These are phyloP conservation scores for Arxiozyma heterogenica DNA, from an alignment of 1,139 yeast species.

Conservation along the genomic window DNA sequence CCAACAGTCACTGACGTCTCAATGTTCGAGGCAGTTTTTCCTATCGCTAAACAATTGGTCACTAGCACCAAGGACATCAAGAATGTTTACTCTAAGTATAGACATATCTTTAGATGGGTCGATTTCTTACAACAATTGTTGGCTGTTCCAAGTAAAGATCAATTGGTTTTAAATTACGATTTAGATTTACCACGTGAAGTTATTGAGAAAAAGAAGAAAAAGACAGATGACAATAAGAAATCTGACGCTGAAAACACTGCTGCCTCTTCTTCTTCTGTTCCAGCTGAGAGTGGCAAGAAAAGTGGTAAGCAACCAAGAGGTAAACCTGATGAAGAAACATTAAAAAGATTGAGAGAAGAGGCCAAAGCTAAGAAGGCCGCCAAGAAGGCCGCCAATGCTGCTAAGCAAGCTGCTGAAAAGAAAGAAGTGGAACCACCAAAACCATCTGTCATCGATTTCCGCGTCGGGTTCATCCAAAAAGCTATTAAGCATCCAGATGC, in stretches of 20 bases:
- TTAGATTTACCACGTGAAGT: constrained; percentile 61
- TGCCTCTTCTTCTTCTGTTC: neutral
- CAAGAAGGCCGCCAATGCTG: constrained; percentile 61
- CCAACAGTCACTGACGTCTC: constrained; percentile 62
- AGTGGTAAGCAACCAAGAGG: constrained; percentile 30
- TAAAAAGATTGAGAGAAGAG: constrained; percentile 52
- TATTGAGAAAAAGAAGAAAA: constrained; percentile 50
- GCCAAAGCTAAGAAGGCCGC: constrained; percentile 70
- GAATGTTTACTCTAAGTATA: constrained; percentile 42
- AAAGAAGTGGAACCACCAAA: constrained; percentile 54
- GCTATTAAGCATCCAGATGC: constrained; percentile 98
- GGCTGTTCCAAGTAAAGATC: constrained; percentile 44
- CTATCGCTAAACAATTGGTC: constrained; percentile 49
- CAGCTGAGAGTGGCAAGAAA: constrained; percentile 32
- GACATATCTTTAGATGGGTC: constrained; percentile 89
- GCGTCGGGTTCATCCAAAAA: constrained; percentile 95
- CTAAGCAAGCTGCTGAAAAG: constrained; percentile 43
- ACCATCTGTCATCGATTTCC: constrained; percentile 81
- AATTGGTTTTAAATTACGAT: constrained; percentile 48
- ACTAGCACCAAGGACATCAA: constrained; percentile 30
- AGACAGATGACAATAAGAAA: constrained; percentile 22
- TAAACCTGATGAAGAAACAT: constrained; percentile 54
- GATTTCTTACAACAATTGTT: constrained; percentile 70
- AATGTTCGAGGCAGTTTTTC: constrained; percentile 57
- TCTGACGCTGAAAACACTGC: constrained; percentile 27